Evolutionary conservation across 1,284 basidiomycete genomes (phyloP), one percentile per base, ranked within the genome.

Genomic region (Trametes hirsuta): DNA sequence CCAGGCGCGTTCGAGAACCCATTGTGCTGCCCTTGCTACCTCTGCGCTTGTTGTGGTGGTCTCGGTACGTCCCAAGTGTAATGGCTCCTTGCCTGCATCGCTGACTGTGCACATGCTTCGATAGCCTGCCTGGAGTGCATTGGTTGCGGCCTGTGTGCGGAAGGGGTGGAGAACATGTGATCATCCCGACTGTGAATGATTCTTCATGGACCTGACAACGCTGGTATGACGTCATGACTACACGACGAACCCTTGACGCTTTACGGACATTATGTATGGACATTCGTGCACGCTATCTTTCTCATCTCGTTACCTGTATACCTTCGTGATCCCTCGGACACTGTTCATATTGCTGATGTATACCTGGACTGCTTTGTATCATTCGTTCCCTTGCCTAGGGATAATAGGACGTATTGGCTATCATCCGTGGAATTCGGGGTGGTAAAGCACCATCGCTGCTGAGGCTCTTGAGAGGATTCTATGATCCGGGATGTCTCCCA

Each of bases 21-120:
- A n/a, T 53, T 67, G 14, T 67, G 66, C 49, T 67, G 63, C 52
- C 66, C 66, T 4, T 67, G 66, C 57, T 67, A 67, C 30, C 35
- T 67, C 11, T 67, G 66, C 53, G 66, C 66, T 2, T 67, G 66
- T 11, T 67, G 66, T 42, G 66, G 66, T 53, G 63, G 66, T 34
- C 57, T 67, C 21, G 63, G 66, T 67, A 53, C 14, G 66, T 67
- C 9, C 22, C 21, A 40, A 40, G 39, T 11, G 3, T 8, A 4
- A 3, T 25, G 14, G 2, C n/a, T 4, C 25, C 3, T 30, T 4
- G 52, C 30, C 8, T 24, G 1, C 14, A 24, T 11, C 6, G 22
- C 4, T 6, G 24, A 53, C 49, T 2, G 59, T 24, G 3, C 6
- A 22, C 21, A 42, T 0, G 24, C 18, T 10, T 41, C 30, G 11